phyloP scores from a whole-genome alignment of 2,329 filamentous ascomycete genomes.

The Claviceps purpurea region DNA sequence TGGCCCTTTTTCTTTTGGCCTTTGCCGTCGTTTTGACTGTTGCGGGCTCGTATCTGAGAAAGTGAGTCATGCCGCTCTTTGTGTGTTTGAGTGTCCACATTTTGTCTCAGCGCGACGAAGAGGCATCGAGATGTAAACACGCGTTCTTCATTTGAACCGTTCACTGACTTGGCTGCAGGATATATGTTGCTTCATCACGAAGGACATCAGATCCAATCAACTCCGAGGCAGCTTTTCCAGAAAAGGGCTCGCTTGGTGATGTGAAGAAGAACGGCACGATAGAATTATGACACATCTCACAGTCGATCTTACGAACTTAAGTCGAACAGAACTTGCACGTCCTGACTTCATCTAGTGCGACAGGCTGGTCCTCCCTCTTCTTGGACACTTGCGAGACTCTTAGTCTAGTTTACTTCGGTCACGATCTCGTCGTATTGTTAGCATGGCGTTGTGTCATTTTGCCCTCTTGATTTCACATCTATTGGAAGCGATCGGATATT shows the following conservation, averaged over 20 bases:
- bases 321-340: background rate
- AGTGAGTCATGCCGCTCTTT: conserved; percentile 5
- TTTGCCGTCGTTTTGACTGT: conserved; percentile 8
- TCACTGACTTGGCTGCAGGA: background rate
- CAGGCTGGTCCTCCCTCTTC: background rate
- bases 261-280: background rate
- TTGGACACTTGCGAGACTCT: background rate
- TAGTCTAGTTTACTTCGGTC: background rate
- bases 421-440: background rate
- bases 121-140: background rate
- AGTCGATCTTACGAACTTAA: background rate
- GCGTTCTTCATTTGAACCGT: background rate
- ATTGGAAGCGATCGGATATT: background rate
- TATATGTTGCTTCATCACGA: conserved; percentile 2
- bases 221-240: background rate
- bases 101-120: too few relatives aligned
- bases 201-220: background rate
- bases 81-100: too few relatives aligned
- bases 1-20: conserved; percentile 9
- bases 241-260: background rate
- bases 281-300: background rate
- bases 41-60: conserved; percentile 8
- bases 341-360: background rate
- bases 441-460: background rate
- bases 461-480: background rate